Evolutionary conservation across 352 stramenopile genomes (phyloP).

Genomic region (Globisporangium cystogenes): DNA sequence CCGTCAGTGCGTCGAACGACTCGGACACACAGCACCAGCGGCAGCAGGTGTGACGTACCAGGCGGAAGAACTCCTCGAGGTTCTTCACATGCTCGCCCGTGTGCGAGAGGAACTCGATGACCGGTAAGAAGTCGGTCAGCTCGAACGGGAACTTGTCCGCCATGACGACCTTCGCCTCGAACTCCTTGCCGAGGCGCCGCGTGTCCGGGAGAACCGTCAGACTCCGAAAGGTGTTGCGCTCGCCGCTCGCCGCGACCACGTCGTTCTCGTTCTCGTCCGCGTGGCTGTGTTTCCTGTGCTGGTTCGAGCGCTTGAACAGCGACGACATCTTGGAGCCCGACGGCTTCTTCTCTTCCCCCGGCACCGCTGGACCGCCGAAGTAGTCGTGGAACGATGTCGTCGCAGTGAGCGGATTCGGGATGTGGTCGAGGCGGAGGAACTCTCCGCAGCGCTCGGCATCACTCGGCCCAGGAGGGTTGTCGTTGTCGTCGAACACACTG

Average conservation of each 20-base stretch:
- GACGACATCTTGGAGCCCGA: conserved; percentile 26
- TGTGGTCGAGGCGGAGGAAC: conserved; percentile 47
- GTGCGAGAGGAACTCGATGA: conserved; percentile 76
- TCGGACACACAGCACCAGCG: background rate
- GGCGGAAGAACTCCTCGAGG: conserved; percentile 78
- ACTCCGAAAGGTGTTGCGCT: conserved; percentile 57
- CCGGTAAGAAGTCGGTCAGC: conserved; percentile 58
- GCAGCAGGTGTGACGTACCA: conserved; percentile 62
- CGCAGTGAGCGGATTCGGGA: conserved; percentile 64
- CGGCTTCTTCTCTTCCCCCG: conserved; percentile 10
- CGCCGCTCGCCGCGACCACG: conserved; percentile 6
- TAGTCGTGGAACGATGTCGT: conserved; percentile 71
- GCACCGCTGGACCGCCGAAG: conserved; percentile 21
- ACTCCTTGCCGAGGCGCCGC: conserved; percentile 46
- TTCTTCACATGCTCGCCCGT: conserved; percentile 74
- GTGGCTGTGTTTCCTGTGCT: conserved; percentile 18
- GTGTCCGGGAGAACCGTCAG: conserved; percentile 49
- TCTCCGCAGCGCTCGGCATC: conserved; percentile 47
- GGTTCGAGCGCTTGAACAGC: conserved; percentile 46
- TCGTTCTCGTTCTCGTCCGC: conserved; percentile 9
- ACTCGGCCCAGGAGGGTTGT: conserved; percentile 12
- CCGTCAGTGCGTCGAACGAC: background rate
- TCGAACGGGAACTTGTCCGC: conserved; percentile 70
- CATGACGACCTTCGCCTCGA: conserved; percentile 80
- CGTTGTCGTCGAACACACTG: conserved; percentile 1